Percentiles rank a stretch among this genome's conserved stretches.
Conservation (phyloP, 108 stramenopile species). For the Fistulifera solaris region DNA sequence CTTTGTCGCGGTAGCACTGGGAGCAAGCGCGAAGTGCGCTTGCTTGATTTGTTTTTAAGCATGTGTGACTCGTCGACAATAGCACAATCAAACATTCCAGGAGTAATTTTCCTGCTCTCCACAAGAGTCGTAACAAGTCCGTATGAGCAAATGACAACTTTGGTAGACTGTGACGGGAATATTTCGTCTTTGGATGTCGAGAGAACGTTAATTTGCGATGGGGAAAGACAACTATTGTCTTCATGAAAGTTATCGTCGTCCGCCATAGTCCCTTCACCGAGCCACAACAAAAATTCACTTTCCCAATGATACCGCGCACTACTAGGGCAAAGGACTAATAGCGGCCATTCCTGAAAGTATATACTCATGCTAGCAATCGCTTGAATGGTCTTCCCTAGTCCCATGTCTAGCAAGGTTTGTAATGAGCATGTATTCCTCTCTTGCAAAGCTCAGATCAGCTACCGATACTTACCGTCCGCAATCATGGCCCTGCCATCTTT, state of each 20-base stretch:
- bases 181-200: slow-evolving; percentile 47
- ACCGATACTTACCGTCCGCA: slow-evolving; percentile 49
- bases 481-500: slow-evolving; percentile 81
- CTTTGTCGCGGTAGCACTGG: slow-evolving; percentile 62
- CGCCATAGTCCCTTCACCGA: slow-evolving; percentile 30
- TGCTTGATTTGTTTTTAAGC: slow-evolving; percentile 80
- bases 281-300: slow-evolving; percentile 80
- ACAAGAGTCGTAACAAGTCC: slow-evolving; percentile 64
- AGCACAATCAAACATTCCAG: slow-evolving; percentile 71
- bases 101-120: slow-evolving; percentile 26
- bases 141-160: slow-evolving; percentile 77
- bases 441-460: background rate
- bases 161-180: slow-evolving; percentile 32
- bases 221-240: slow-evolving; percentile 20
- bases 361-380: slow-evolving; percentile 80
- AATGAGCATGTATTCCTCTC: background rate
- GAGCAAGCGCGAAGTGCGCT: slow-evolving; percentile 68
- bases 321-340: slow-evolving; percentile 85
- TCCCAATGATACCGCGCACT: slow-evolving; percentile 94
- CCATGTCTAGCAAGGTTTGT: slow-evolving; percentile 22
- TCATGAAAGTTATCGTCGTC: slow-evolving; percentile 11
- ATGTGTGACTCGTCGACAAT: slow-evolving; percentile 96
- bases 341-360: slow-evolving; percentile 85
- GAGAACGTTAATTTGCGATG: slow-evolving; percentile 66
- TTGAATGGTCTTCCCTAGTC: slow-evolving; percentile 86